A percentile compares a stretch with the other conserved stretches of the same genome.
These are phyloP conservation scores for Fraxinus dipetala DNA, from an alignment of 305 asterid species.

Conservation along the genomic window DNA sequence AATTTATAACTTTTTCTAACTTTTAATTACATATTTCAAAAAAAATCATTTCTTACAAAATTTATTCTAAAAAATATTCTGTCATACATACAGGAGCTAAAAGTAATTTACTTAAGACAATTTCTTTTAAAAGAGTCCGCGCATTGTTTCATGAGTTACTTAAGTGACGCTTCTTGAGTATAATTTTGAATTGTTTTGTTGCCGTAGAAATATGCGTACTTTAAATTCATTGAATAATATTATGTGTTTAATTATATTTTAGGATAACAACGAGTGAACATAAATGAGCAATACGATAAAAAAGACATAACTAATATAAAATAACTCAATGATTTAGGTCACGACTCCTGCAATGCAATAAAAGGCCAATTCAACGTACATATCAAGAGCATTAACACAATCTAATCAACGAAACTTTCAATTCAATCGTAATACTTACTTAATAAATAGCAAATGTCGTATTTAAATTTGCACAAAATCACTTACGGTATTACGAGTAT, in stretches of 20 bases:
- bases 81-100: too few species aligned
- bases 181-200: not conserved
- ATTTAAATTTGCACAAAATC: not conserved
- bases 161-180: not conserved
- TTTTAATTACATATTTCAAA: not conserved
- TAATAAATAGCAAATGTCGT: too few species aligned
- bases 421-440: too few species aligned
- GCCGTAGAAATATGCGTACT: not conserved
- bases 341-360: not conserved
- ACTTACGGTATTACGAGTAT: not conserved
- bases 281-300: not conserved
- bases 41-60: too few species aligned
- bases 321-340: not conserved
- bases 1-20: not conserved
- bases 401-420: not conserved
- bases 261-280: not conserved
- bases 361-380: not conserved
- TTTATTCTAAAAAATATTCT: too few species aligned
- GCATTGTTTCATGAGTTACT: not conserved
- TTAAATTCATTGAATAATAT: too few species aligned
- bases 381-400: too few species aligned
- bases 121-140: too few species aligned
- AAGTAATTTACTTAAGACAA: not conserved
- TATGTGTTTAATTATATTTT: not conserved
- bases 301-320: not conserved